phyloP scores from a whole-genome alignment of 1,284 basidiomycete genomes.

The Cryptococcus hybrid region DNA sequence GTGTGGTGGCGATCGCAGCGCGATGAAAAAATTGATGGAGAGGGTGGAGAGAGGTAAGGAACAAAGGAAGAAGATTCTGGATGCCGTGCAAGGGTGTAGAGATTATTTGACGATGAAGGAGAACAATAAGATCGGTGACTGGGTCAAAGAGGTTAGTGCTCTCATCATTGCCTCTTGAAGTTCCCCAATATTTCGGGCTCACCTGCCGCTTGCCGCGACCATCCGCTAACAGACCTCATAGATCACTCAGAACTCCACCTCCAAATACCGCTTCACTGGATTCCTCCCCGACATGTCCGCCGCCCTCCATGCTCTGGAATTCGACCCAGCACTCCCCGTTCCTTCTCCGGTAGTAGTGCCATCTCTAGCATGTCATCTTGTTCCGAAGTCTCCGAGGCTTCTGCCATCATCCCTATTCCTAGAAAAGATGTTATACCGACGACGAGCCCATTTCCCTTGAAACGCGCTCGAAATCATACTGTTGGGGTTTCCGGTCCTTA shows the following conservation, averaged over 20 bases:
- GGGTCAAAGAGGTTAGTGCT: conserved; percentile 26
- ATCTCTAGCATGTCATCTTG: not conserved
- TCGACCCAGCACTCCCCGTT: conserved; percentile 1
- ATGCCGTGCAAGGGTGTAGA: conserved; percentile 17
- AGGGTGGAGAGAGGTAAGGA: conserved; percentile 18
- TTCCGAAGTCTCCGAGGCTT: conserved; percentile 6
- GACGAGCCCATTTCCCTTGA: not conserved
- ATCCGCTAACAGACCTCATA: not conserved
- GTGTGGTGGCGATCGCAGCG: conserved; percentile 10
- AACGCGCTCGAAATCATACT: not conserved
- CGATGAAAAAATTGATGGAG: conserved; percentile 24
- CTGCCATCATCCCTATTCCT: conserved; percentile 1
- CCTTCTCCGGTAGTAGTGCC: conserved; percentile 1
- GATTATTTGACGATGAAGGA: conserved; percentile 21
- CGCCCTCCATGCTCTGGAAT: not conserved
- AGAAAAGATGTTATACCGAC: no score
- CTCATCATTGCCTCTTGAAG: not conserved
- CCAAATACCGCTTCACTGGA: not conserved
- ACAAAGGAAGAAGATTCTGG: conserved; percentile 10
- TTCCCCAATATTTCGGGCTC: not conserved
- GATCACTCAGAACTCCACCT: not conserved
- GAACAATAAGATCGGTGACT: conserved; percentile 25
- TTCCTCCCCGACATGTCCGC: not conserved
- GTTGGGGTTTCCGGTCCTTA: no score
- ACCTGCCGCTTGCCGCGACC: not conserved